These are phyloP conservation scores for Kalmanozyma brasiliensis DNA, from an alignment of 1,284 basidiomycete genomes.

Conservation along the genomic window DNA sequence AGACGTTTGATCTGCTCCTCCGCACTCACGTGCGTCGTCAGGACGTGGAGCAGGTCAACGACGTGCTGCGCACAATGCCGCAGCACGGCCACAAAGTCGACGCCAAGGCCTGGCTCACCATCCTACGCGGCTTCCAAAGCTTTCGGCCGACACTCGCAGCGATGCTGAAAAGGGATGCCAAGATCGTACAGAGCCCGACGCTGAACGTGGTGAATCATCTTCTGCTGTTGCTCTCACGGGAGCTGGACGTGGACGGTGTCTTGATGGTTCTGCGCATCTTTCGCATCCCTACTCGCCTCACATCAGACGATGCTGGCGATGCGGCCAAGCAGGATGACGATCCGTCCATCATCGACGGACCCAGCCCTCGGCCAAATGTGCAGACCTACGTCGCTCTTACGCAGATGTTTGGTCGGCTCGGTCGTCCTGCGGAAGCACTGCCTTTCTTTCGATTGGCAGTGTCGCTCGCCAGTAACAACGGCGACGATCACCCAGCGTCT, in stretches of 20 bases:
- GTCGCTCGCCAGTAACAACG: too few relatives aligned
- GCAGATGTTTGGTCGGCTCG: conserved; percentile 26
- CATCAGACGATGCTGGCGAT: too few relatives aligned
- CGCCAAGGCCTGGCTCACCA: conserved; percentile 41
- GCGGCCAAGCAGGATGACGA: not conserved
- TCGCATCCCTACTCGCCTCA: conserved; percentile 27
- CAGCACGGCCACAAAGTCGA: conserved; percentile 29
- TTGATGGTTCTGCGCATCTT: conserved; percentile 37
- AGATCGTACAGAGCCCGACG: conserved; percentile 36
- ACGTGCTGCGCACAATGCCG: conserved; percentile 37
- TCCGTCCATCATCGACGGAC: conserved; percentile 12
- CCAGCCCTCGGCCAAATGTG: conserved; percentile 20
- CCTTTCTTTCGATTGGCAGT: conserved; percentile 16
- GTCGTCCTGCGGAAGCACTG: conserved; percentile 13
- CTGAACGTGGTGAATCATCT: conserved; percentile 33
- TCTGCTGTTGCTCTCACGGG: conserved; percentile 11
- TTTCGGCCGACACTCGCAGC: conserved; percentile 28
- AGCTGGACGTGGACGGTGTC: conserved; percentile 27
- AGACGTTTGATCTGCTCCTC: conserved; percentile 40
- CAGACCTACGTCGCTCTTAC: conserved; percentile 23
- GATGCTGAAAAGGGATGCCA: conserved; percentile 25
- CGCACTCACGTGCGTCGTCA: conserved; percentile 35
- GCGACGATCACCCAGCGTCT: not conserved
- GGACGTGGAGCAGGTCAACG: conserved; percentile 29
- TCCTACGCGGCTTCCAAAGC: conserved; percentile 34